Conservation (phyloP, 139 green algal genomes). For the Edaphochlamys debaryana region DNA sequence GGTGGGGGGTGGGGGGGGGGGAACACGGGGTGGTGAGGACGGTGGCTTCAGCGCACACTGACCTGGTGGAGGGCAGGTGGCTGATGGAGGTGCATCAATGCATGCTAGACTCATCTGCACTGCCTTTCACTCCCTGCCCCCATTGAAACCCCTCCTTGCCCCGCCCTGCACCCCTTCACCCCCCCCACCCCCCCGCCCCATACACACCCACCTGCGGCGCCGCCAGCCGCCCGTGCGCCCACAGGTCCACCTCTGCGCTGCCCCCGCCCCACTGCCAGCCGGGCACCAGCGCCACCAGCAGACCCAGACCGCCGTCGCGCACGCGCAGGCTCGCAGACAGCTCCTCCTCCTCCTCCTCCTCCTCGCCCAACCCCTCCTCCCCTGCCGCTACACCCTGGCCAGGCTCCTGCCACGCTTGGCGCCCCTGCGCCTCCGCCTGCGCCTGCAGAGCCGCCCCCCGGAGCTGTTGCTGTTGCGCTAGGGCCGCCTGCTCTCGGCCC, state of each 20-base stretch:
- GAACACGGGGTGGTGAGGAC: no score
- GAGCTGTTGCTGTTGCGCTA: no score
- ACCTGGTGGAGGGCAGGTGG: no score
- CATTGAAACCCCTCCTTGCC: no score
- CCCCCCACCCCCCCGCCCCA: no score
- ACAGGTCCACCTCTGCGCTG: slow-evolving; percentile 72
- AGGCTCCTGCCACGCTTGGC: slow-evolving; percentile 2
- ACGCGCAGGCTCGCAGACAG: slow-evolving; percentile 56
- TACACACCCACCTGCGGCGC: slow-evolving; percentile 45
- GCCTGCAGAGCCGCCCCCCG: no score
- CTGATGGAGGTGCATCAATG: no score
- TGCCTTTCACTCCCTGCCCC: no score
- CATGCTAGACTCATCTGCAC: no score
- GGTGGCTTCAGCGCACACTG: no score
- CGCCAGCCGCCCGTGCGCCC: slow-evolving; percentile 53
- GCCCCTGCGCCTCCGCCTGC: background rate
- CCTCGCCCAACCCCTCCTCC: background rate
- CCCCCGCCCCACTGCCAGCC: slow-evolving; percentile 81
- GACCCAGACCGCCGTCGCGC: slow-evolving; percentile 84
- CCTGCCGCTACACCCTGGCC: background rate
- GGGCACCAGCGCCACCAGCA: slow-evolving; percentile 78
- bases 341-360: slow-evolving; percentile 33
- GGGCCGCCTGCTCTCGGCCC: no score
- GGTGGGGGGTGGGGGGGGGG: no score
- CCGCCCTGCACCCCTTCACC: background rate